These are phyloP conservation scores for Apiotrichum mycotoxinovorans DNA, from an alignment of 1,284 basidiomycete species.

Conservation along the genomic window DNA sequence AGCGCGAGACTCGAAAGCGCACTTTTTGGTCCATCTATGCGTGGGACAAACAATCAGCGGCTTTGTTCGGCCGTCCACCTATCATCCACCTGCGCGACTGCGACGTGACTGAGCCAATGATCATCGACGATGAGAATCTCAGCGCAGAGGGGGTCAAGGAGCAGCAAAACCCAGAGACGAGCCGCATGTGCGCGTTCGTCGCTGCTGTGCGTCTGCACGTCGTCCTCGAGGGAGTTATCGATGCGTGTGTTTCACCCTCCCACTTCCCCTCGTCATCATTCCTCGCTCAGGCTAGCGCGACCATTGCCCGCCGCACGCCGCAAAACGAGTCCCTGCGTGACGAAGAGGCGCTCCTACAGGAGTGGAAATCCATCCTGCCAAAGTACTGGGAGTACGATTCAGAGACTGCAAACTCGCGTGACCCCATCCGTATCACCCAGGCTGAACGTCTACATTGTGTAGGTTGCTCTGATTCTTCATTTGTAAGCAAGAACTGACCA, in stretches of 20 bases:
- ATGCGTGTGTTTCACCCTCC: slow-evolving; percentile 52
- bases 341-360: slow-evolving; percentile 73
- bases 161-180: slow-evolving; percentile 66
- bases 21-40: slow-evolving; percentile 89
- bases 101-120: slow-evolving; percentile 74
- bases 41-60: slow-evolving; percentile 78
- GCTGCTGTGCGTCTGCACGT: slow-evolving; percentile 70
- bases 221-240: slow-evolving; percentile 66
- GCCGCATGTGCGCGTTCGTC: slow-evolving; percentile 74
- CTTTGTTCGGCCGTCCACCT: slow-evolving; percentile 80
- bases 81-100: slow-evolving; percentile 79
- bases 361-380: slow-evolving; percentile 67
- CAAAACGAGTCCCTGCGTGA: slow-evolving; percentile 64
- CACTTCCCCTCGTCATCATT: slow-evolving; percentile 49
- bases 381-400: slow-evolving; percentile 71
- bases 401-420: slow-evolving; percentile 75
- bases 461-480: slow-evolving; percentile 12
- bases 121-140: slow-evolving; percentile 84
- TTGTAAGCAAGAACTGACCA: slow-evolving; percentile 11
- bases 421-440: slow-evolving; percentile 81
- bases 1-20: slow-evolving; percentile 80
- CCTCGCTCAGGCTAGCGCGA: slow-evolving; percentile 48
- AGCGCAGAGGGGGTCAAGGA: slow-evolving; percentile 65
- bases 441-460: slow-evolving; percentile 72
- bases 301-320: slow-evolving; percentile 44